Evolutionary conservation across 2,329 filamentous ascomycete species (phyloP).

Genomic region (Polychaeton citri): DNA sequence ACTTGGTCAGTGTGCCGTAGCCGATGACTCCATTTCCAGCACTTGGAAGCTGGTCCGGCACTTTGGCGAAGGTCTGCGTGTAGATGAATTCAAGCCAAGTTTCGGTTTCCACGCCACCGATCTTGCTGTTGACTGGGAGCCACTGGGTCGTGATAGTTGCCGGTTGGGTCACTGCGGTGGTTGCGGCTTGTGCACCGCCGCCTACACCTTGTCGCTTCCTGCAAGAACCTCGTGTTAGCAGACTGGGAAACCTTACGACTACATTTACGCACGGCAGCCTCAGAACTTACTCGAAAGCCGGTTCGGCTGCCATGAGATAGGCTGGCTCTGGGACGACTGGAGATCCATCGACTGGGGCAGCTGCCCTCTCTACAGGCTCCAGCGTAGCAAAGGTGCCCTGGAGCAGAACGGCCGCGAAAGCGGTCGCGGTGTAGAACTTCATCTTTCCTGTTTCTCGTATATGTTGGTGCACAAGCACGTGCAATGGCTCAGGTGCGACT

Average conservation of each 20-base stretch:
- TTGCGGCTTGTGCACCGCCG: constrained; percentile 2
- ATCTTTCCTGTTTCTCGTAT: too few species aligned
- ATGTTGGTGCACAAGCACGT: too few species aligned
- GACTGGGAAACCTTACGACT: too few species aligned
- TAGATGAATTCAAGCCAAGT: constrained; percentile 15
- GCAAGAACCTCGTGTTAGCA: neutral
- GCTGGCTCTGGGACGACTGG: neutral
- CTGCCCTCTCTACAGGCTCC: too few species aligned
- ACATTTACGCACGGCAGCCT: neutral
- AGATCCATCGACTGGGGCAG: neutral
- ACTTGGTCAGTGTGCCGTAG: constrained; percentile 11
- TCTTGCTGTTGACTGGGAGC: constrained; percentile 8
- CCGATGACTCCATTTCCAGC: constrained; percentile 16
- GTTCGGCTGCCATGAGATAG: neutral
- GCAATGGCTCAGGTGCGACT: too few species aligned
- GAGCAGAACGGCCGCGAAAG: too few species aligned
- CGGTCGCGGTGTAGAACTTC: too few species aligned
- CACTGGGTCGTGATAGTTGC: constrained; percentile 14
- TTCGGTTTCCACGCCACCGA: constrained; percentile 2
- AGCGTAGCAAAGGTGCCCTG: too few species aligned
- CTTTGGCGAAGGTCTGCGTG: constrained; percentile 17
- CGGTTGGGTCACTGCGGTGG: constrained; percentile 5
- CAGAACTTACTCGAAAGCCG: neutral
- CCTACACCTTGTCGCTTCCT: neutral
- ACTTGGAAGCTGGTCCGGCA: constrained; percentile 15